These are phyloP conservation scores for Curvularia spicifera DNA, from an alignment of 2,329 filamentous ascomycete genomes.

Conservation along the genomic window DNA sequence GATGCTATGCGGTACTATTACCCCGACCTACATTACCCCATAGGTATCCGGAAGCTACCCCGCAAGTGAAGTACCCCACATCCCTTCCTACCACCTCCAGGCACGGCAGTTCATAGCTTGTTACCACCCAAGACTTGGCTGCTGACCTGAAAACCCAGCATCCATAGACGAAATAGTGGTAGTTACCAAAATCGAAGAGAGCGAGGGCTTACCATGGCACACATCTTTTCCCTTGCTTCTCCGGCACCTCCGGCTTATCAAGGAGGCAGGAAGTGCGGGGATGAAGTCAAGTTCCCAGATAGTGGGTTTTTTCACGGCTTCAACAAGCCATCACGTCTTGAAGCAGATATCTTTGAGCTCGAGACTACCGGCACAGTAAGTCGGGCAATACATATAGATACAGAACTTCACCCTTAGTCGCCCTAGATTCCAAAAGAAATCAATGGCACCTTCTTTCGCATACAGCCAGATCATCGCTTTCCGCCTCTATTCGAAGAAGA, in stretches of 20 bases:
- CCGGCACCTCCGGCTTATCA: slow-evolving; percentile 35
- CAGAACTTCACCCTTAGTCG: neutral
- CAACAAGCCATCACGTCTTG: slow-evolving; percentile 50
- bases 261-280: slow-evolving; percentile 30
- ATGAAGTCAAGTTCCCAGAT: slow-evolving; percentile 44
- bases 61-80: slow-evolving; percentile 23
- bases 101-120: slow-evolving; percentile 12
- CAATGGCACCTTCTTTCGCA: slow-evolving; percentile 54
- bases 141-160: neutral
- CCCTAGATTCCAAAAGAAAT: slow-evolving; percentile 50
- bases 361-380: slow-evolving; percentile 47
- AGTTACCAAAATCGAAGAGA: neutral
- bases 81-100: slow-evolving; percentile 4
- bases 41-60: slow-evolving; percentile 18
- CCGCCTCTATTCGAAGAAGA: slow-evolving; percentile 64
- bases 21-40: slow-evolving; percentile 8
- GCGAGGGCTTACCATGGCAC: slow-evolving; percentile 34
- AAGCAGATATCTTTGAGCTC: slow-evolving; percentile 50
- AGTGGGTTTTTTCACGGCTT: slow-evolving; percentile 50
- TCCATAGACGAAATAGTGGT: neutral
- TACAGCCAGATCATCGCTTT: slow-evolving; percentile 57
- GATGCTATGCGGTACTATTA: slow-evolving; percentile 16
- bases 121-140: too few species aligned
- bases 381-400: neutral
- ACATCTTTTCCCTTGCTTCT: slow-evolving; percentile 42